Conservation (phyloP, 441 rosid species). For the Eruca vesicaria region DNA sequence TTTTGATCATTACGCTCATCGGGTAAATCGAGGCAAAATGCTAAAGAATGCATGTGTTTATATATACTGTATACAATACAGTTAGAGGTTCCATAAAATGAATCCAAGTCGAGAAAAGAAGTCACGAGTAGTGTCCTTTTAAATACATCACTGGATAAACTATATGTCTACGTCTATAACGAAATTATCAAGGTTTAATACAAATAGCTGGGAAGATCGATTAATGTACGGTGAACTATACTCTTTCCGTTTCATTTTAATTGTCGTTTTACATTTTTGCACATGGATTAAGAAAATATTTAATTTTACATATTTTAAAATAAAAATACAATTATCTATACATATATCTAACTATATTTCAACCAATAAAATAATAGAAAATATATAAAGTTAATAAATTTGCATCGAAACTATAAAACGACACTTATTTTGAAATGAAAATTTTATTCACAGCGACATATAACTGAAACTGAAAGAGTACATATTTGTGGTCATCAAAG, state of each 20-base stretch:
- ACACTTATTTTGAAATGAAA: too few species aligned
- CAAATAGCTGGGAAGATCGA: conserved; percentile 17
- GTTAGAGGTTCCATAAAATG: not conserved
- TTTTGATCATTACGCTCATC: not conserved
- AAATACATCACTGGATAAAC: not conserved
- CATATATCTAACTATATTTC: too few species aligned
- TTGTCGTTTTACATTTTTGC: too few species aligned
- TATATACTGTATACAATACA: not conserved
- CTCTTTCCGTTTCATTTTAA: too few species aligned
- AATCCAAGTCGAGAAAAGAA: not conserved
- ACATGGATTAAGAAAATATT: too few species aligned
- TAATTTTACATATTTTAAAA: too few species aligned
- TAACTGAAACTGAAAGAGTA: too few species aligned
- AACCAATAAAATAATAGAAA: too few species aligned
- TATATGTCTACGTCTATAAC: not conserved
- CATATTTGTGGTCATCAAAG: conserved; percentile 23
- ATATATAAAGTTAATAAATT: too few species aligned
- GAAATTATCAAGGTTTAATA: conserved; percentile 15
- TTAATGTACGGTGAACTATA: conserved; percentile 17
- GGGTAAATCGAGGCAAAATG: not conserved
- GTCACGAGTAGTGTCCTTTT: not conserved
- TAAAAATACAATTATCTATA: too few species aligned
- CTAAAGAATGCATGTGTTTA: not conserved
- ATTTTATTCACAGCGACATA: too few species aligned
- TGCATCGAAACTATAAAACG: too few species aligned